A percentile compares a stretch with the other conserved stretches of the same genome.
phyloP scores from a whole-genome alignment of 768 basidiomycete species.

The Clitopilus passeckerianus region DNA sequence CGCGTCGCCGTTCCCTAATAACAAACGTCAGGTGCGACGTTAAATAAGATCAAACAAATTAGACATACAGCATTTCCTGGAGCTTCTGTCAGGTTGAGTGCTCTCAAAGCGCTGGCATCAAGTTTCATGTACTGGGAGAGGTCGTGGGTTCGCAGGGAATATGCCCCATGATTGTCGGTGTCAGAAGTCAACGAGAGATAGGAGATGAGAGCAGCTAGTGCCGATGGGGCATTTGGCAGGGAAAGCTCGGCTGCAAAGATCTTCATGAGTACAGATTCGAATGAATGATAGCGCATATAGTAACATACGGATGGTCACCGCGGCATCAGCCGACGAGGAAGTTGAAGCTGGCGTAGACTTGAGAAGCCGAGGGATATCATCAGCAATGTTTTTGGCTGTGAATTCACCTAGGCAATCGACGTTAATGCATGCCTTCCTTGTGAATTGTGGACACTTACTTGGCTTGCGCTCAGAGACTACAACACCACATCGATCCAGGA shows the following conservation, averaged over 20 bases:
- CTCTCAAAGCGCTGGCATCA: constrained; percentile 90
- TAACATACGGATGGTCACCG: constrained; percentile 51
- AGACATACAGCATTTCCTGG: constrained; percentile 48
- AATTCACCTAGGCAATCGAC: constrained; percentile 65
- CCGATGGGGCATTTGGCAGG: constrained; percentile 71
- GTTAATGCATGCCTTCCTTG: not conserved
- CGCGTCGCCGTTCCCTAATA: constrained; percentile 57
- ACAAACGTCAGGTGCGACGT: not conserved
- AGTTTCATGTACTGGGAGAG: constrained; percentile 93
- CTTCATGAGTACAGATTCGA: not conserved
- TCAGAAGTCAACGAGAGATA: constrained; percentile 83
- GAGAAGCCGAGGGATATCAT: constrained; percentile 73
- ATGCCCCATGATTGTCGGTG: constrained; percentile 73
- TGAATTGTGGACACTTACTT: constrained; percentile 38
- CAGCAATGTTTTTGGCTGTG: constrained; percentile 68
- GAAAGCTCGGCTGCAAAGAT: constrained; percentile 65
- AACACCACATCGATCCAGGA: constrained; percentile 87
- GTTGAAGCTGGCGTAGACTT: constrained; percentile 33
- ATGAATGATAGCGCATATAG: not conserved
- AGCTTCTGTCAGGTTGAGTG: constrained; percentile 78
- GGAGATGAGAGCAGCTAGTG: constrained; percentile 74
- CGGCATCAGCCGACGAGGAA: constrained; percentile 42
- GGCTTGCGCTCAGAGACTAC: constrained; percentile 89
- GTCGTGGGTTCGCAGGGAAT: constrained; percentile 81
- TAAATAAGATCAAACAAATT: not conserved